Conservation (phyloP, 2,329 filamentous ascomycete genomes). For the Ophiostoma montium region DNA sequence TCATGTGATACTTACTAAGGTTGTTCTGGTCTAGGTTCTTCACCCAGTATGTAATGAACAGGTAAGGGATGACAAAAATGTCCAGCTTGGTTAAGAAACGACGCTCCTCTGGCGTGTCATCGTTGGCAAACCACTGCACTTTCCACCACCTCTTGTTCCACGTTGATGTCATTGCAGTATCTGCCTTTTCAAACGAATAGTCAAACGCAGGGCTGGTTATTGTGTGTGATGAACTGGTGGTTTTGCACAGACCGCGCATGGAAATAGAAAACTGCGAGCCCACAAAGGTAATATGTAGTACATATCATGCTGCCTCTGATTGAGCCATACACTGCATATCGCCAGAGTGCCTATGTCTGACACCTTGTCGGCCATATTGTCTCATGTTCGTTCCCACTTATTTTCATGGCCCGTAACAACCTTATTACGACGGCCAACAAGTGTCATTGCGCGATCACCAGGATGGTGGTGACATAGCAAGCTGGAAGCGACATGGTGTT, state of each 20-base stretch:
- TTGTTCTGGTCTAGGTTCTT: constrained; percentile 19
- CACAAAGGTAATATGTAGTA: not conserved
- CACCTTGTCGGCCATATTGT: not conserved
- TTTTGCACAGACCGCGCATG: too few relatives aligned
- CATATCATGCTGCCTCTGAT: not conserved
- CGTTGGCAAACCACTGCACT: constrained; percentile 3
- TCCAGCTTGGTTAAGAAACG: constrained; percentile 1
- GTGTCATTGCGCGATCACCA: not conserved
- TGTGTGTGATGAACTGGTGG: too few relatives aligned
- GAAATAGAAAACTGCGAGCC: too few relatives aligned
- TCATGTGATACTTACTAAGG: constrained; percentile 12
- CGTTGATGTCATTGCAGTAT: not conserved
- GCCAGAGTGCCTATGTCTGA: not conserved
- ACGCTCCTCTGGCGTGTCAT: constrained; percentile 1
- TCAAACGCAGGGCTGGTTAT: too few relatives aligned
- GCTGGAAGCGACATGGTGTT: not conserved
- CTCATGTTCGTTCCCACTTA: not conserved
- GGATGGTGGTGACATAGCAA: not conserved
- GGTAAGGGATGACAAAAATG: not conserved
- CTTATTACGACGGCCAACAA: not conserved
- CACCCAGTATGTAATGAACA: constrained; percentile 5
- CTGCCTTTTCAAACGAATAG: too few relatives aligned
- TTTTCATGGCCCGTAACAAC: not conserved
- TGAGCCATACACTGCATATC: not conserved
- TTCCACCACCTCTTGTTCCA: constrained; percentile 1